A percentile compares a stretch with the other conserved stretches of the same genome.
phyloP scores from a whole-genome alignment of 1,284 basidiomycete species.

The Chondrostereum purpureum region DNA sequence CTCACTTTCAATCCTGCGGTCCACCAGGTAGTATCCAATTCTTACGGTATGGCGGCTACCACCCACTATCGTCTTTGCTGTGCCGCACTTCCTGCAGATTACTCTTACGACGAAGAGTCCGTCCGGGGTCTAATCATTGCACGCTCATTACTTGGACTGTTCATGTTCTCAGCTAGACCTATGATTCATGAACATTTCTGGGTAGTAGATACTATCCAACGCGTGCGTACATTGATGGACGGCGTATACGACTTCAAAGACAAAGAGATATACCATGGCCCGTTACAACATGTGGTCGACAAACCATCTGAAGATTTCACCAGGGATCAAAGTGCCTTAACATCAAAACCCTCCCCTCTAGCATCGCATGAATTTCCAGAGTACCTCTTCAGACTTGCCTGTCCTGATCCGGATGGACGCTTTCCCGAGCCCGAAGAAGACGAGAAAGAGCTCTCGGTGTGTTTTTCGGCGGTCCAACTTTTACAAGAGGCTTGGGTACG shows the following conservation, averaged over 20 bases:
- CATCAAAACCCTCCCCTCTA: neutral
- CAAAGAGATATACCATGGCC: neutral
- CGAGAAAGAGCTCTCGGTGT: neutral
- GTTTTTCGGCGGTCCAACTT: neutral
- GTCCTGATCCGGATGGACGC: too few relatives aligned
- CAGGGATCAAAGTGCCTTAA: neutral
- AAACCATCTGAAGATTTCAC: neutral
- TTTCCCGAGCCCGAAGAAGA: too few relatives aligned
- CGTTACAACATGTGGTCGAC: neutral
- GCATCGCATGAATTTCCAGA: neutral
- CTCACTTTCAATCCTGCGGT: too few relatives aligned
- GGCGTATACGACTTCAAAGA: neutral
- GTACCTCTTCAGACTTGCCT: neutral
- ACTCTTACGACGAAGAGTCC: too few relatives aligned
- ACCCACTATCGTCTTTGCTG: too few relatives aligned
- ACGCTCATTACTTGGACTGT: too few relatives aligned
- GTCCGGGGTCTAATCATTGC: too few relatives aligned
- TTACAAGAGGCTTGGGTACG: neutral
- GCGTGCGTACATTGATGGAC: neutral
- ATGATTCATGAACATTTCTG: too few relatives aligned
- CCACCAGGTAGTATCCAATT: too few relatives aligned
- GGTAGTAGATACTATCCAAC: neutral
- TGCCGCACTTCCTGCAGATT: too few relatives aligned
- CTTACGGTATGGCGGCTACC: too few relatives aligned
- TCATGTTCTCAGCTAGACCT: too few relatives aligned